phyloP scores from a whole-genome alignment of 192 early-diverging fungal species.

The Chytriomyces sp. region DNA sequence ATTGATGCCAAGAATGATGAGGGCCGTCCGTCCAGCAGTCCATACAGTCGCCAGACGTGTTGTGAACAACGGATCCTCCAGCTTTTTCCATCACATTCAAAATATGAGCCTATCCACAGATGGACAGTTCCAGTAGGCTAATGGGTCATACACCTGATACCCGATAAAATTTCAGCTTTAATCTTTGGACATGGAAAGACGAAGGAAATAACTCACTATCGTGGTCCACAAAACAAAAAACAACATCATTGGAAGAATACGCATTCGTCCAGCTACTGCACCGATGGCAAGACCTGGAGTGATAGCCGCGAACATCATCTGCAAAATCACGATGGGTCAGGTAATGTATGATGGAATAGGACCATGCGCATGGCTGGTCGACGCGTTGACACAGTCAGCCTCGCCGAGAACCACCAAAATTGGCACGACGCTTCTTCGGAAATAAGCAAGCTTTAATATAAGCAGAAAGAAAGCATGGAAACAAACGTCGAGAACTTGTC shows the following conservation, averaged over 20 bases:
- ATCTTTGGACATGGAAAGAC: background rate
- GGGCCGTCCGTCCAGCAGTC: too few species aligned
- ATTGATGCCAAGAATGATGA: too few species aligned
- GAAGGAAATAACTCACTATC: constrained; percentile 50
- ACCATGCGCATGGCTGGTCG: too few species aligned
- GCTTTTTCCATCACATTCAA: constrained; percentile 16
- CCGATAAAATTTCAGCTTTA: background rate
- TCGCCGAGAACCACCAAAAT: background rate
- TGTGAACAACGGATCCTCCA: constrained; percentile 16
- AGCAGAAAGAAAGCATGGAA: background rate
- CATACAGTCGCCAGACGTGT: constrained; percentile 9
- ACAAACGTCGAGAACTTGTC: too few species aligned
- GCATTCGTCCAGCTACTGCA: constrained; percentile 84
- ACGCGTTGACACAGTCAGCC: background rate
- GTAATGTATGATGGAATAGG: background rate
- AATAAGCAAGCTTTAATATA: background rate
- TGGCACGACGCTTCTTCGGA: background rate
- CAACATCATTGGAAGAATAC: constrained; percentile 80
- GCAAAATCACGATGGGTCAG: too few species aligned
- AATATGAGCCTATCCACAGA: constrained; percentile 1
- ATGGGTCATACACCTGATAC: constrained; percentile 9
- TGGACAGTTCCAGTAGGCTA: constrained; percentile 18
- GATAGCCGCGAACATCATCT: constrained; percentile 84
- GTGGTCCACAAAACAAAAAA: constrained; percentile 92
- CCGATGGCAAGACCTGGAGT: constrained; percentile 92